Percentiles rank a stretch among this genome's conserved stretches.
These are phyloP conservation scores for Zygoascus hellenicus DNA, from an alignment of 1,139 yeast species.

Conservation along the genomic window DNA sequence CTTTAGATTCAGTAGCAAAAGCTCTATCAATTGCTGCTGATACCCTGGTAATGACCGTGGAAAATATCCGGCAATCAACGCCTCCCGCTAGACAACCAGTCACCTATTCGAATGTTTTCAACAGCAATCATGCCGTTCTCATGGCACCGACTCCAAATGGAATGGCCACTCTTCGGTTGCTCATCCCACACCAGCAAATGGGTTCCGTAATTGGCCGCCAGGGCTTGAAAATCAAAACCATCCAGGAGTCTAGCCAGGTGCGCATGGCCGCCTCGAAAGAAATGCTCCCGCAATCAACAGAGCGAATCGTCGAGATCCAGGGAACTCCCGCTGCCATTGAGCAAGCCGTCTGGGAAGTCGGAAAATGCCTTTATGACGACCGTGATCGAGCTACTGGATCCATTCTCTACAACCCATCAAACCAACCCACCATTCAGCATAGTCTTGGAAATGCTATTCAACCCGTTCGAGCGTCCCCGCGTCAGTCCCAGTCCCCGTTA, in stretches of 20 bases:
- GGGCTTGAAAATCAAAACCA: slow-evolving; percentile 74
- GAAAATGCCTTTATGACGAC: slow-evolving; percentile 72
- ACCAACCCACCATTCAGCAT: background rate
- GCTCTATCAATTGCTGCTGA: slow-evolving; percentile 70
- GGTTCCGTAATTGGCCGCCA: slow-evolving; percentile 87
- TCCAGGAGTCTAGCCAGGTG: slow-evolving; percentile 64
- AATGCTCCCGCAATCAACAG: slow-evolving; percentile 76
- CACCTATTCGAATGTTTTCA: slow-evolving; percentile 7
- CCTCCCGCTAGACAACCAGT: slow-evolving; percentile 42
- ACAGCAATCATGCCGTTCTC: slow-evolving; percentile 8
- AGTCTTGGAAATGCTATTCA: background rate
- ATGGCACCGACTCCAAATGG: slow-evolving; percentile 47
- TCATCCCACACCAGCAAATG: slow-evolving; percentile 82
- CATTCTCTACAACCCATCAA: slow-evolving; percentile 53
- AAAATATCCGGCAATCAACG: slow-evolving; percentile 47
- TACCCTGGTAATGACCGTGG: slow-evolving; percentile 44
- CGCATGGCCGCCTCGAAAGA: slow-evolving; percentile 88
- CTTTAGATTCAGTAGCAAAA: slow-evolving; percentile 64
- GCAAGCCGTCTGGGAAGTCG: slow-evolving; percentile 53
- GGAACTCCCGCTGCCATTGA: slow-evolving; percentile 66
- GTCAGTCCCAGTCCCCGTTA: background rate
- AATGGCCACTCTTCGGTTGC: slow-evolving; percentile 55
- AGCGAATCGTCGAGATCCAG: slow-evolving; percentile 82
- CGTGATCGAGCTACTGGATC: slow-evolving; percentile 57
- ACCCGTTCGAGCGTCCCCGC: background rate